These are phyloP conservation scores for Penicillium ochrochloron DNA, from an alignment of 495 filamentous ascomycete species.

Conservation along the genomic window DNA sequence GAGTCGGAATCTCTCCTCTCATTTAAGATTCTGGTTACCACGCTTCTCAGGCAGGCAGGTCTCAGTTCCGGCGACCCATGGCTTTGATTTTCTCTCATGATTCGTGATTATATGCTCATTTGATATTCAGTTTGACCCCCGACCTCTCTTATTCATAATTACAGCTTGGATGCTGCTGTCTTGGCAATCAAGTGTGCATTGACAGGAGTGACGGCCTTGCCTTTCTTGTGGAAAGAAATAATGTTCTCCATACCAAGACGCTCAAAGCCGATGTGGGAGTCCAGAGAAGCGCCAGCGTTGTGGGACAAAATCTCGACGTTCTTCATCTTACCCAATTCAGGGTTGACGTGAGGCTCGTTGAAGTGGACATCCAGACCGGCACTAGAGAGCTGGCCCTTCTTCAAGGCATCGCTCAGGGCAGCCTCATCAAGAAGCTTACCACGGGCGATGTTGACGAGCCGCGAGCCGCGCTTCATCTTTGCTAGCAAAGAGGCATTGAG, in stretches of 20 bases:
- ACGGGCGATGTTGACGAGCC: slow-evolving; percentile 76
- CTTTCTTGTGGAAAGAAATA: slow-evolving; percentile 57
- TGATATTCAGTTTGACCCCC: slow-evolving; percentile 1
- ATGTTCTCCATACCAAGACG: slow-evolving; percentile 75
- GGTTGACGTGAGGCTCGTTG: slow-evolving; percentile 52
- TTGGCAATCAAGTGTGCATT: slow-evolving; percentile 59
- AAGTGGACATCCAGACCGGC: slow-evolving; percentile 74
- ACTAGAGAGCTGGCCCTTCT: slow-evolving; percentile 53
- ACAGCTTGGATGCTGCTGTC: slow-evolving; percentile 27
- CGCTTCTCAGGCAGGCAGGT: background rate
- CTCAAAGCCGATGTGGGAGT: slow-evolving; percentile 76
- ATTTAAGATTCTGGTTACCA: too few relatives aligned
- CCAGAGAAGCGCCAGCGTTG: slow-evolving; percentile 73
- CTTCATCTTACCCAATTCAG: slow-evolving; percentile 53
- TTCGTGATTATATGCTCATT: background rate
- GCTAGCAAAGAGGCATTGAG: slow-evolving; percentile 55
- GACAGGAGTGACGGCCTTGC: slow-evolving; percentile 65
- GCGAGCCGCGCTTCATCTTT: slow-evolving; percentile 58
- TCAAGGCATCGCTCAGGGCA: slow-evolving; percentile 66
- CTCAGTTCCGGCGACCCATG: background rate
- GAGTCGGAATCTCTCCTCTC: too few relatives aligned
- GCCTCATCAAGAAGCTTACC: slow-evolving; percentile 72
- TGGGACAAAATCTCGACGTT: slow-evolving; percentile 68
- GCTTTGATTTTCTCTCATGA: background rate
- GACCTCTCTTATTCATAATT: background rate